A percentile compares a stretch with the other conserved stretches of the same genome.
Evolutionary conservation across 192 early-diverging fungal species (phyloP).

Genomic region (Backusella psychrophila): DNA sequence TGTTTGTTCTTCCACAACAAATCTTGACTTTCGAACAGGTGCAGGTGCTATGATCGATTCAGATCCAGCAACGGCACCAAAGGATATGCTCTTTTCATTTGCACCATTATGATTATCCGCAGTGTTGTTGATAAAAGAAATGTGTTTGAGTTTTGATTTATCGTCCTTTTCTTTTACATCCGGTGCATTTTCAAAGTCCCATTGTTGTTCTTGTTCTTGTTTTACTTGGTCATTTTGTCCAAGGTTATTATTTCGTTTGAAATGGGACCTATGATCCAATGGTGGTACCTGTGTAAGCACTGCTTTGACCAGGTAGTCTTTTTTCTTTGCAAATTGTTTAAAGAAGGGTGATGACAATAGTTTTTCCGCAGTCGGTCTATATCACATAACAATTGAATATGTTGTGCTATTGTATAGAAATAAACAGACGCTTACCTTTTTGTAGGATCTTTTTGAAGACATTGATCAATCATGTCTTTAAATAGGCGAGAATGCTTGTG

Average conservation of each 20-base stretch:
- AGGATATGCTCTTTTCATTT: background rate
- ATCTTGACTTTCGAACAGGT: background rate
- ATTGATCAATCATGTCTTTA: constrained; percentile 85
- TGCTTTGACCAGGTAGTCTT: constrained; percentile 56
- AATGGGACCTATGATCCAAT: constrained; percentile 65
- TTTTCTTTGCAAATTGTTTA: constrained; percentile 70
- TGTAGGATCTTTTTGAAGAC: constrained; percentile 76
- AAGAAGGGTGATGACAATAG: constrained; percentile 74
- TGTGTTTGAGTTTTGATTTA: background rate
- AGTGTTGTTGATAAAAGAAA: constrained; percentile 21
- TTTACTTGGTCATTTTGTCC: background rate
- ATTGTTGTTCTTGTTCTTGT: constrained; percentile 35
- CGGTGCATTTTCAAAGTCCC: constrained; percentile 60
- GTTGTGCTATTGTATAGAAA: background rate
- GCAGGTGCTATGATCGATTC: constrained; percentile 1
- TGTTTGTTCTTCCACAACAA: constrained; percentile 8
- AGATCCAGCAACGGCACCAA: background rate
- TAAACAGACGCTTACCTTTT: constrained; percentile 45
- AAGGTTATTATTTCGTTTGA: constrained; percentile 42
- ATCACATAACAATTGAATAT: background rate
- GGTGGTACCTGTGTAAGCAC: constrained; percentile 62
- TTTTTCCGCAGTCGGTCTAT: constrained; percentile 77
- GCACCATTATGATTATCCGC: background rate
- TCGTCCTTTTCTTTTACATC: background rate
- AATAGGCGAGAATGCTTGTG: constrained; percentile 74